Evolutionary conservation across 2,329 filamentous ascomycete species (phyloP), one percentile per base, ranked within the genome.

Genomic region (Verticillium isaacii): DNA sequence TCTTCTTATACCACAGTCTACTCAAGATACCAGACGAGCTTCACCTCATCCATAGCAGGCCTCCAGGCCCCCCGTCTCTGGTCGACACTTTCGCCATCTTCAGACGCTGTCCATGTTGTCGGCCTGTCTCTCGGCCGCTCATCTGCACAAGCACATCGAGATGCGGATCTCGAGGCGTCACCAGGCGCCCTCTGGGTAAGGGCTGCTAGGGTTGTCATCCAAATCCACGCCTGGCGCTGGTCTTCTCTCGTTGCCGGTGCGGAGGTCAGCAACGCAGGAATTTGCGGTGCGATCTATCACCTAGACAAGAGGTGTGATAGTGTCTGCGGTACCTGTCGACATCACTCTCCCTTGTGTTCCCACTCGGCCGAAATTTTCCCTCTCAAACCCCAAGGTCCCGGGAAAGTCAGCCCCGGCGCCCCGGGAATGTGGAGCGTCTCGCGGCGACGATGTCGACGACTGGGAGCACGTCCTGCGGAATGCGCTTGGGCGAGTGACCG

Each of bases 1-100:
- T 60, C 62, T 60, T 65, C 62, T 65, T 64, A 60, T 61, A 58
- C 45, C 19, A 25, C 45, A 19, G 3, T 23, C 11, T n/a, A 9
- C 19, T 29, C 19, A 52, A 9, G 45, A 52, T 52, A 14, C n/a
- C 45, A 19, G 19, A 4, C 19, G 19, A 52, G 45, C 45, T 25
- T 52, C 45, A 8, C 45, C 14, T 19, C 2, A 5, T 29, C 1
- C 29, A 6, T 4, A 5, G 19, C 45, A 11, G 23, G 9, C 19
- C 23, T 8, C 45, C 19, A 50, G 39, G 5, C 3, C 14, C 34
- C 34, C 34, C 12, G 19, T 12, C 19, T 23, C 19, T 52, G 19
- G 19, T 7, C 32, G 25, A 23, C 25, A 39, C 2, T 7, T n/a
- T 14, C 14, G 25, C 23, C 25, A 41, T 50, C 25, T 45, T 6